phyloP scores from a whole-genome alignment of 495 filamentous ascomycete species.

The Aspergillus saccharolyticus region DNA sequence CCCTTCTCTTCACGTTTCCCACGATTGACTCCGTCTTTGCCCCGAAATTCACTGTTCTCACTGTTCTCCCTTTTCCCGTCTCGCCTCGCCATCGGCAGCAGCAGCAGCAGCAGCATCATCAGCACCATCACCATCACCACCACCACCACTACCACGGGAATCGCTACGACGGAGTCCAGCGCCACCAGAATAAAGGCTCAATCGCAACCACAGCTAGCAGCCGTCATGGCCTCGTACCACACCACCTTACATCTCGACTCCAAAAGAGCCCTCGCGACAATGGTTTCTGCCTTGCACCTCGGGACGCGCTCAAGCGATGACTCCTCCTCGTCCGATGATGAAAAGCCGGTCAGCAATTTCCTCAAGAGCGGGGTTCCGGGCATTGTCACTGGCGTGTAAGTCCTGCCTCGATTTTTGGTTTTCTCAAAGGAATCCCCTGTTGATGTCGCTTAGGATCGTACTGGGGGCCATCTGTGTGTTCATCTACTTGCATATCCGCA shows the following conservation, averaged over 20 bases:
- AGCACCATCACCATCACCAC: no score
- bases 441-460: conserved; percentile 8
- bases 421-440: background rate
- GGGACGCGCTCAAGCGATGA: conserved; percentile 8
- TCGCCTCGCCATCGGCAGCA: no score
- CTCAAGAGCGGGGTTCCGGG: conserved; percentile 16
- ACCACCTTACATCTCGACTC: background rate
- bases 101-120: no score
- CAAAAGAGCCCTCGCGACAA: background rate
- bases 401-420: background rate
- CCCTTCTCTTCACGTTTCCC: background rate
- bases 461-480: conserved; percentile 7
- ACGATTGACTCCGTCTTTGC: no score
- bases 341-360: conserved; percentile 15
- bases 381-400: conserved; percentile 17
- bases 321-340: background rate
- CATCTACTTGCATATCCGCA: conserved; percentile 14
- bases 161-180: no score
- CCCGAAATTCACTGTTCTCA: no score
- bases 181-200: no score
- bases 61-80: no score
- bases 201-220: no score
- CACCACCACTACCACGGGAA: no score
- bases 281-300: background rate
- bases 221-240: background rate